These are phyloP conservation scores for Crithidia mellificae DNA, from an alignment of 208 protist genomes.

Conservation along the genomic window DNA sequence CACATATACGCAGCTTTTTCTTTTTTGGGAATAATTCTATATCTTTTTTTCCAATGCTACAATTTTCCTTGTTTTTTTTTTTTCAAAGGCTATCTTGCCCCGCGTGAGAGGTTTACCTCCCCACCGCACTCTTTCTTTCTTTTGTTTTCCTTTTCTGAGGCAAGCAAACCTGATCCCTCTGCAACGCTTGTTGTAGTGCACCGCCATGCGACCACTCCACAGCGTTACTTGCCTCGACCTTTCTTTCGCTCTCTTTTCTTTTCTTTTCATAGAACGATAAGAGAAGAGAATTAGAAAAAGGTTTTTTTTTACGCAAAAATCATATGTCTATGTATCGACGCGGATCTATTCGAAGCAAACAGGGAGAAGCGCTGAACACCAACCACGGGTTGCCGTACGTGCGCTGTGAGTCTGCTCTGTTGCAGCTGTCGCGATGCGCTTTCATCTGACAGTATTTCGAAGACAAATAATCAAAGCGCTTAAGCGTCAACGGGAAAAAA, in stretches of 20 bases:
- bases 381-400: neutral
- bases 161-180: constrained; percentile 3
- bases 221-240: neutral
- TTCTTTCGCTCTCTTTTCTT: too few species aligned
- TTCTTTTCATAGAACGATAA: too few species aligned
- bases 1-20: constrained; percentile 4
- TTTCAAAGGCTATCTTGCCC: neutral
- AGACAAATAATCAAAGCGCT: neutral
- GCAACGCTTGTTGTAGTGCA: constrained; percentile 18
- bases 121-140: too few species aligned
- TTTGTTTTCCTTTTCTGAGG: neutral
- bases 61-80: constrained; percentile 16
- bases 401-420: neutral
- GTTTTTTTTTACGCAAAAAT: neutral
- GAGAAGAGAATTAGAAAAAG: neutral
- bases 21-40: constrained; percentile 3
- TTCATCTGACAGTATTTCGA: constrained; percentile 2
- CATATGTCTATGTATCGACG: too few species aligned
- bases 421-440: neutral
- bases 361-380: neutral
- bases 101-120: too few species aligned
- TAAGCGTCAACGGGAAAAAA: neutral
- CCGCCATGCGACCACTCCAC: constrained; percentile 26
- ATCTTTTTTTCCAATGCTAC: constrained; percentile 3
- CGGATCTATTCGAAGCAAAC: neutral